Evolutionary conservation across 2,329 filamentous ascomycete species (phyloP).

Genomic region (Aspergillus puulaauensis): DNA sequence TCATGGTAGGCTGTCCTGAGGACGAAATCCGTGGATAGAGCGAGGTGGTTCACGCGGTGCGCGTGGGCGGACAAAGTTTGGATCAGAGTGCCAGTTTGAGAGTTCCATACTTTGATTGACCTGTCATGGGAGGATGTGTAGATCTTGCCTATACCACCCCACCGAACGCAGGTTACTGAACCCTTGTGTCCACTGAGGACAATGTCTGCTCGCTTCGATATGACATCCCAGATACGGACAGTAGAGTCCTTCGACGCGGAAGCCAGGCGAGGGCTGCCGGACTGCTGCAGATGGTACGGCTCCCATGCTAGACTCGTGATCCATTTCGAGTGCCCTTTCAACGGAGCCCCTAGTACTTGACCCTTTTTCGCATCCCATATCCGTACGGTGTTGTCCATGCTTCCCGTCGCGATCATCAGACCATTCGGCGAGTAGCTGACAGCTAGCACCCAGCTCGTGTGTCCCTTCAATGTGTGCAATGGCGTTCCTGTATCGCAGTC

Average conservation of each 20-base stretch:
- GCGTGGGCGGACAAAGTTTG: conserved; percentile 80
- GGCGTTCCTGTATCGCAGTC: conserved; percentile 93
- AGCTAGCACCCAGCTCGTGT: conserved; percentile 85
- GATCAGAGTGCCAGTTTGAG: conserved; percentile 72
- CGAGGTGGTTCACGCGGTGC: conserved; percentile 94
- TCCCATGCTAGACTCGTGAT: conserved; percentile 89
- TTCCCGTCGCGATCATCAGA: conserved; percentile 77
- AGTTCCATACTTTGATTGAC: conserved; percentile 87
- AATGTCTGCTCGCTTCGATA: conserved; percentile 74
- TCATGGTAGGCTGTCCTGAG: conserved; percentile 85
- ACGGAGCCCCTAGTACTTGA: conserved; percentile 65
- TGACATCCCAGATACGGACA: conserved; percentile 80
- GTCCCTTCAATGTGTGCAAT: conserved; percentile 79
- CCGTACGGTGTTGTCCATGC: conserved; percentile 89
- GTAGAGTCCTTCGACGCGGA: conserved; percentile 89
- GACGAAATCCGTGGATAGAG: conserved; percentile 88
- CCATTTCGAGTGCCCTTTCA: conserved; percentile 88
- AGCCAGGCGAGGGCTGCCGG: conserved; percentile 74
- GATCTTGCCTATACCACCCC: conserved; percentile 85
- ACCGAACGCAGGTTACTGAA: conserved; percentile 85
- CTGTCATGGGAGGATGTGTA: conserved; percentile 90
- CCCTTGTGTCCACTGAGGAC: conserved; percentile 86
- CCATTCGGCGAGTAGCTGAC: conserved; percentile 87
- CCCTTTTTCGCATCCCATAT: conserved; percentile 87
- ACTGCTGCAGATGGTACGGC: conserved; percentile 79